Conservation (phyloP, 768 basidiomycete species). For the Leccinum pellstonianum region DNA sequence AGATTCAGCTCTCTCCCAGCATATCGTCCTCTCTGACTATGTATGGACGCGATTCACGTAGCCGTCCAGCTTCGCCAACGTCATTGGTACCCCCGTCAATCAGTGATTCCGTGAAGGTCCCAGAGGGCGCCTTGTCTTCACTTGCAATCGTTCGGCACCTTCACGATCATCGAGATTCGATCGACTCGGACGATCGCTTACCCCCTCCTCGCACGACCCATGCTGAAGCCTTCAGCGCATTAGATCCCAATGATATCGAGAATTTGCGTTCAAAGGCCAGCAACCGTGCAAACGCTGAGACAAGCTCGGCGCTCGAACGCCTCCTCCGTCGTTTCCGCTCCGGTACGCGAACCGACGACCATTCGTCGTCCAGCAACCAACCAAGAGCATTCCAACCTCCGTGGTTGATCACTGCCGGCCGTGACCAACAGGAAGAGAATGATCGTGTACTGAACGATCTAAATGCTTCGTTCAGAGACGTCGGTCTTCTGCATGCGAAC, state of each 20-base stretch:
- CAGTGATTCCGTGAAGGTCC: background rate
- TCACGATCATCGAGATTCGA: slow-evolving; percentile 26
- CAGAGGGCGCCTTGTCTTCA: slow-evolving; percentile 13
- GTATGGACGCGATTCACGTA: slow-evolving; percentile 5
- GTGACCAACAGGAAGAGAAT: slow-evolving; percentile 65
- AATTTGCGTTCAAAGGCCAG: slow-evolving; percentile 36
- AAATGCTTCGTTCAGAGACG: slow-evolving; percentile 75
- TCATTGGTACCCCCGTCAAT: slow-evolving; percentile 14
- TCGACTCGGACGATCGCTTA: slow-evolving; percentile 26
- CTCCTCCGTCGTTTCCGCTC: slow-evolving; percentile 24
- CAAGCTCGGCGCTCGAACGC: slow-evolving; percentile 22
- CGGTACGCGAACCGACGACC: slow-evolving; percentile 22
- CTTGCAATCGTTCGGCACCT: slow-evolving; percentile 11
- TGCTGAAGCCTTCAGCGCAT: slow-evolving; percentile 58
- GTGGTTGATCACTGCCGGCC: slow-evolving; percentile 67
- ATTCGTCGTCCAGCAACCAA: slow-evolving; percentile 24
- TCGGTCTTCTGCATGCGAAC: slow-evolving; percentile 67
- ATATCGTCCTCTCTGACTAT: slow-evolving; percentile 17
- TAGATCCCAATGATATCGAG: slow-evolving; percentile 55
- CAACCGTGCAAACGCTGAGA: slow-evolving; percentile 24
- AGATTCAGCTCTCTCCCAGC: slow-evolving; percentile 18
- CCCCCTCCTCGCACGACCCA: slow-evolving; percentile 57
- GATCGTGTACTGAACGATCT: slow-evolving; percentile 68
- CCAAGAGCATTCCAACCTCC: slow-evolving; percentile 43
- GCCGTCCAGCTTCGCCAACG: slow-evolving; percentile 24